A percentile compares a stretch with the other conserved stretches of the same genome.
phyloP scores from a whole-genome alignment of 176 grass and related monocot species.

The Rhynchospora pubera region DNA sequence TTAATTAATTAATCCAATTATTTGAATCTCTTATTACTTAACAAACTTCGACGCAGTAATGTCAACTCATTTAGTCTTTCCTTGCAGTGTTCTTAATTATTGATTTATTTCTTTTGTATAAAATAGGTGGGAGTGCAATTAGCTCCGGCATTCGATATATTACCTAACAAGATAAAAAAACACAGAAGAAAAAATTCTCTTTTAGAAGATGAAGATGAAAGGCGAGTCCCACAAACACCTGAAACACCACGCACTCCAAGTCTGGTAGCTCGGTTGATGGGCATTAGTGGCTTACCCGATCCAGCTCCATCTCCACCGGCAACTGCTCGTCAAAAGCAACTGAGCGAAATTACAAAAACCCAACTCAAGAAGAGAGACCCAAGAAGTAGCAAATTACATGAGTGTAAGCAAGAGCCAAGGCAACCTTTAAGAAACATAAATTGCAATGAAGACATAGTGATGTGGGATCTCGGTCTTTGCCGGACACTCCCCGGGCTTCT shows the following conservation, averaged over 20 bases:
- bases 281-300: constrained; percentile 62
- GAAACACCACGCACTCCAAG: constrained; percentile 73
- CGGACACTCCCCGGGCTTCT: constrained; percentile 58
- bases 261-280: constrained; percentile 78
- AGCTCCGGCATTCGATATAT: constrained; percentile 34
- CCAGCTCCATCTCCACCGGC: constrained; percentile 23
- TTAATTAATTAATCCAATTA: neutral
- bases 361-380: constrained; percentile 14
- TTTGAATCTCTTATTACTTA: neutral
- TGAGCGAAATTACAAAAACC: neutral
- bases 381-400: constrained; percentile 44
- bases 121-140: constrained; percentile 49
- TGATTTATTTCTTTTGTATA: neutral
- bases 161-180: neutral
- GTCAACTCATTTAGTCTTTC: neutral
- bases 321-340: neutral
- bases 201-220: constrained; percentile 16
- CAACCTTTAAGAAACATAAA: constrained; percentile 57
- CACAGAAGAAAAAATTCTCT: neutral
- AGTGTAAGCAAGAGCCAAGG: constrained; percentile 34
- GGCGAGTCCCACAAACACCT: constrained; percentile 36
- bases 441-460: constrained; percentile 34
- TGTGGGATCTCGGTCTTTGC: constrained; percentile 33
- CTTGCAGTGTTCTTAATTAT: neutral
- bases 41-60: neutral